Evolutionary conservation across 805 yeast species (phyloP), one percentile per base, ranked within the genome.

Genomic region (Spathaspora arborariae): DNA sequence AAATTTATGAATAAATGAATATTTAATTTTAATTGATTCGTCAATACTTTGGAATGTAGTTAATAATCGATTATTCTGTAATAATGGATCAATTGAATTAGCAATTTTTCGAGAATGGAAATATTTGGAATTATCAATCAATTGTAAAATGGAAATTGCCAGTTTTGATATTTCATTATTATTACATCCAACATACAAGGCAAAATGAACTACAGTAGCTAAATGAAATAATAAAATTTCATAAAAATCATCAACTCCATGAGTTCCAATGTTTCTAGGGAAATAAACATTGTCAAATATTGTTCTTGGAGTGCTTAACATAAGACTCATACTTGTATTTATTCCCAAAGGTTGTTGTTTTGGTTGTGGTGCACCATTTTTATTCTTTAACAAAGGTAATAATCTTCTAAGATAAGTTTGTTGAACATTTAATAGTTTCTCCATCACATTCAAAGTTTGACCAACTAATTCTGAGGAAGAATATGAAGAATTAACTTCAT

Each of bases 1-100:
- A 38, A 72, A 58, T 56, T 88, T 96, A 36, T 80, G 78, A 37
- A 88, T 81, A 49, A 90, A 82, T 0, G 89, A 81, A 54, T 78
- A 79, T 49, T 85, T 79, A 34, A 92, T 85, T 52, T 91, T 75
- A 1, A 76, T 68, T 0, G 96, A 81, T 54, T 91, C 97, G 53
- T 88, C 88, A 26, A 86, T 79, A 13, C 90, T 84, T 55, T 84
- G 85, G 45, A 86, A 75, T 34, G 87, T 74, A 0, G 88, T 81
- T 41, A 91, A 63, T 11, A 92, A 65, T 52, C 90, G 79, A 51
- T 82, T 83, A 45, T 74, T 79, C 8, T 74, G 65, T 30, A 79
- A 60, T 9, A 73, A 58, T 7, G 56, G 50, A 30, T 62, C 65
- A 37, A 41, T 47, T 9, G 57, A 37, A 37, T 47, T 44, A 11